Base-by-base conservation (phyloP, 345 rosid species). In the Angophora floribunda region DNA sequence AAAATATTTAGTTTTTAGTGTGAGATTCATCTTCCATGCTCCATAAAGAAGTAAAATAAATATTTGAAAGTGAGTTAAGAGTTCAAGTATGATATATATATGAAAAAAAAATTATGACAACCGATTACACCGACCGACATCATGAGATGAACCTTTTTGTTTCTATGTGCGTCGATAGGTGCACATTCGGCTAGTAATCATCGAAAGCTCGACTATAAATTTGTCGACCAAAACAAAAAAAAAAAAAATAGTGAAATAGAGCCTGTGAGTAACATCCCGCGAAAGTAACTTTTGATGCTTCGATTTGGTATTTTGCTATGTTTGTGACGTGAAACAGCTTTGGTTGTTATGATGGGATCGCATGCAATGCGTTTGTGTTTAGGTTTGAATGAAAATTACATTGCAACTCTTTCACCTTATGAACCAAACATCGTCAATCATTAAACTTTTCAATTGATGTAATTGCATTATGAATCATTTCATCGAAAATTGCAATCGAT, bases 331-430 rank as follows among this genome's bases (percentile, higher is more conserved):
- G 36, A 63, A 63, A 3, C 9, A 0, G 1, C 36, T 13, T 63
- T 13, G 36, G 2, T 13, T 63, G 17, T 0, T 3, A 0, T n/a
- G 17, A n/a, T 13, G 0, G 17, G 0, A 9, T 3, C 1, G 1
- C 8, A 6, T n/a, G 5, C 4, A 0, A 0, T 12, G 16, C 7
- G 19, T 63, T 6, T 0, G 4, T 5, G 32, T 26, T 12, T 12
- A 61, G 30, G 13, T 28, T 11, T 61, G n/a, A 61, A 5, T 16
- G n/a, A 7, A 61, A 5, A 28, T 61, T 28, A 28, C 70, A 13
- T 28, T n/a, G 9, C 19, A n/a, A 63, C 9, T 63, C 41, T 36
- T 63, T 13, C 41, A 14, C 5, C 10, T 6, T n/a, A 2, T 7
- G 3, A 63, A 63, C 32, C 9, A 6, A 63, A 16, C 16, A n/a